These are phyloP conservation scores for Garcia nutans DNA, from an alignment of 345 rosid species.

Conservation along the genomic window DNA sequence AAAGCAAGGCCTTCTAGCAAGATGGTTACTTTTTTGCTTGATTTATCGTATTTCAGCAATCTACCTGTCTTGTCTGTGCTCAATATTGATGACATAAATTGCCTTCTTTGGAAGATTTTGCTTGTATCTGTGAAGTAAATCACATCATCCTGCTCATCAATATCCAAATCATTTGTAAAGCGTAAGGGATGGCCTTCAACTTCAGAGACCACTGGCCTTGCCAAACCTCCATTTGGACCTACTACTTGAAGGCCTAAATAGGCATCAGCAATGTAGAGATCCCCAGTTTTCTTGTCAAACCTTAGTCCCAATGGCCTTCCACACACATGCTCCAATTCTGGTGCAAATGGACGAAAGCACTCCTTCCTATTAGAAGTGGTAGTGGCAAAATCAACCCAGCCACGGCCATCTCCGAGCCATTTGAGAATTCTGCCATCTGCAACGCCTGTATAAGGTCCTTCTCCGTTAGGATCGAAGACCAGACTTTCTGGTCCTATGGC, in stretches of 20 bases:
- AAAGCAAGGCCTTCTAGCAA: constrained; percentile 21
- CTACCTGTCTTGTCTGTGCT: constrained; percentile 24
- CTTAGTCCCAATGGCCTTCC: constrained; percentile 32
- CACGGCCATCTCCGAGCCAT: constrained; percentile 15
- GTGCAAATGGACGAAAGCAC: constrained; percentile 25
- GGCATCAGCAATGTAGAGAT: constrained; percentile 36
- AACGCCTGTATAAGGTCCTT: constrained; percentile 67
- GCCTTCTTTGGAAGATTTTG: too few species aligned
- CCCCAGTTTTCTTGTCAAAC: constrained; percentile 29
- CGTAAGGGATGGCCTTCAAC: constrained; percentile 24
- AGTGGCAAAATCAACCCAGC: constrained; percentile 25
- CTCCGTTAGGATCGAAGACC: constrained; percentile 51
- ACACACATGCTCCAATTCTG: constrained; percentile 32
- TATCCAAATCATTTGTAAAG: constrained; percentile 29
- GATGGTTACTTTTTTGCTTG: constrained; percentile 15
- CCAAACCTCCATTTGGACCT: constrained; percentile 30
- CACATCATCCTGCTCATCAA: constrained; percentile 20
- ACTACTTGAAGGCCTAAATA: constrained; percentile 28
- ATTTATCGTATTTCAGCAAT: constrained; percentile 24
- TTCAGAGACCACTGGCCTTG: constrained; percentile 18
- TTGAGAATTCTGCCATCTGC: constrained; percentile 59
- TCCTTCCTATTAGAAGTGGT: constrained; percentile 19
- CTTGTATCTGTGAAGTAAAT: constrained; percentile 32
- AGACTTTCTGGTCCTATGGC: constrained; percentile 74
- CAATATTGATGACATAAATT: constrained; percentile 7